Conservation (phyloP, 345 rosid genomes). For the Eucalyptus cladocalyx region DNA sequence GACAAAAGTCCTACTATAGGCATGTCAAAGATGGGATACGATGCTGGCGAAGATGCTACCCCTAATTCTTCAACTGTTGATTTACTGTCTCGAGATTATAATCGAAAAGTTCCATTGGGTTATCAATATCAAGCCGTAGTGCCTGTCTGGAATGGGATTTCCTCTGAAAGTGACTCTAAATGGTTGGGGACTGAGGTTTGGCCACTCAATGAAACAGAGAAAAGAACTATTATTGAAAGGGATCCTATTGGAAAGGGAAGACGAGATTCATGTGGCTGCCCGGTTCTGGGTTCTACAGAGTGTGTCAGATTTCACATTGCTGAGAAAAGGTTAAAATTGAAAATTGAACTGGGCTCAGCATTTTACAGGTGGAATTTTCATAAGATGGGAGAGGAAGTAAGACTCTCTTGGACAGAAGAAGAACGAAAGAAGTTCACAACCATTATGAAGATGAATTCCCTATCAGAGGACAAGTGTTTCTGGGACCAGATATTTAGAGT, state of each 20-base stretch:
- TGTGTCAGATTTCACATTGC: constrained; percentile 68
- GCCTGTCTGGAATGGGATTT: constrained; percentile 50
- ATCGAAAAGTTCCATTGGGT: constrained; percentile 36
- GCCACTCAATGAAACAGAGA: constrained; percentile 40
- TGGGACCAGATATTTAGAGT: constrained; percentile 32
- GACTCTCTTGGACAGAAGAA: constrained; percentile 34
- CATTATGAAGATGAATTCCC: constrained; percentile 22
- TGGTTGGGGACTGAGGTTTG: constrained; percentile 74
- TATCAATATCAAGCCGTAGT: constrained; percentile 59
- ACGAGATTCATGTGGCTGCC: constrained; percentile 70
- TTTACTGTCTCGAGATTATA: constrained; percentile 19
- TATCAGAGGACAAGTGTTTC: constrained; percentile 19
- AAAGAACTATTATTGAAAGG: constrained; percentile 45
- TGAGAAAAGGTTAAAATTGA: constrained; percentile 36
- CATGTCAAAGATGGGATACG: neutral
- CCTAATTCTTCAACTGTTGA: constrained; percentile 7
- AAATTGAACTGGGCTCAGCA: constrained; percentile 59
- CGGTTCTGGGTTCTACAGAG: constrained; percentile 37
- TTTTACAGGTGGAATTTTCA: constrained; percentile 51
- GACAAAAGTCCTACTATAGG: neutral
- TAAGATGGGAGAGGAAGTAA: constrained; percentile 64
- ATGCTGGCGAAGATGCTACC: neutral
- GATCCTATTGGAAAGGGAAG: constrained; percentile 90
- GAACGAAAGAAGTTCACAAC: constrained; percentile 43
- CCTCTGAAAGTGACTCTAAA: constrained; percentile 44